These are phyloP conservation scores for Reticulascus tulasneorum DNA, from an alignment of 2,329 filamentous ascomycete species.

Conservation along the genomic window DNA sequence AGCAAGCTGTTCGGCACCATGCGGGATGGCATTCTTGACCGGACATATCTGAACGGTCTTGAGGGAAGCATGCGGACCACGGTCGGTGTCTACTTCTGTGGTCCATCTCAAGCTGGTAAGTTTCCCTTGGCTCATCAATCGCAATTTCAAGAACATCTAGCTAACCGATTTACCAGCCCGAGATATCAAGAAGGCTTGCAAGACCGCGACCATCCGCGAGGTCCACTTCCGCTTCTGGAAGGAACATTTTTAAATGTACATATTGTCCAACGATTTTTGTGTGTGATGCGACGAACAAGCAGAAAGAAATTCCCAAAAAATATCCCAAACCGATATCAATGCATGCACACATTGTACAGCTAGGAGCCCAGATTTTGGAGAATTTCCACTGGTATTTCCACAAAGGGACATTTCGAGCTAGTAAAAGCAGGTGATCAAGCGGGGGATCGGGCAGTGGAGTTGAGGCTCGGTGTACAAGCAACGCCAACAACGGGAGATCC, in stretches of 20 bases:
- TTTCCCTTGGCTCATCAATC: slow-evolving; percentile 11
- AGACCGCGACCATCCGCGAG: slow-evolving; percentile 66
- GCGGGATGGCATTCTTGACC: slow-evolving; percentile 81
- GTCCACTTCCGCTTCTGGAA: slow-evolving; percentile 99
- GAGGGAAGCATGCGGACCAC: slow-evolving; percentile 75
- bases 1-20: slow-evolving; percentile 73
- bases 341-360: too few species aligned
- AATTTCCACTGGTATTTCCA: too few species aligned
- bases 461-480: too few species aligned
- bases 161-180: slow-evolving; percentile 59
- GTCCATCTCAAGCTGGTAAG: slow-evolving; percentile 68
- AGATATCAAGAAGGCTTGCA: slow-evolving; percentile 79
- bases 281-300: too few species aligned
- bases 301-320: too few species aligned
- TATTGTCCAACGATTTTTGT: background rate
- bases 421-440: too few species aligned
- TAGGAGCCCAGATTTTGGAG: too few species aligned
- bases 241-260: slow-evolving; percentile 67
- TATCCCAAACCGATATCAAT: too few species aligned
- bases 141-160: background rate
- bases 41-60: slow-evolving; percentile 79
- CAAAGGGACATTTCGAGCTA: too few species aligned
- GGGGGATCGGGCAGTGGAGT: too few species aligned
- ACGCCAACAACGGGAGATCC: too few species aligned
- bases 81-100: slow-evolving; percentile 97